Evolutionary conservation across 1,139 yeast species (phyloP).

Genomic region (Debaryomycetaceae sp.): DNA sequence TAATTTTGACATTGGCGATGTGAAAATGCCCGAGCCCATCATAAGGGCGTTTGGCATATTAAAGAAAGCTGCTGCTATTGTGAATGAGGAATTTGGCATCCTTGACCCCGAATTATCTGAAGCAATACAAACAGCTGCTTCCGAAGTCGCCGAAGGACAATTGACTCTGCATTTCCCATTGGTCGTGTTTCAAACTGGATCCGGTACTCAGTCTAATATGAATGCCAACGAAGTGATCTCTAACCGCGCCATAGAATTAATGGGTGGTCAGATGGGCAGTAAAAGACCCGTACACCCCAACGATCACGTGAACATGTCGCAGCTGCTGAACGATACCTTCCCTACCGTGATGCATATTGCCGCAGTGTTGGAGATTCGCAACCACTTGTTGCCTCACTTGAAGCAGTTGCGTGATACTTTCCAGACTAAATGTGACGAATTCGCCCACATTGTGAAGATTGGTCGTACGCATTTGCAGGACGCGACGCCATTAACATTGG

Average conservation of each 20-base stretch:
- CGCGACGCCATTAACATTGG: slow-evolving; percentile 96
- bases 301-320: slow-evolving; percentile 98
- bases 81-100: slow-evolving; percentile 73
- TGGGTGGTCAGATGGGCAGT: slow-evolving; percentile 89
- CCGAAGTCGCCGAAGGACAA: slow-evolving; percentile 90
- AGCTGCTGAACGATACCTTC: slow-evolving; percentile 96
- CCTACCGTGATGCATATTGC: slow-evolving; percentile 99
- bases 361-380: slow-evolving; percentile 83
- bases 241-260: slow-evolving; percentile 92
- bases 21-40: slow-evolving; percentile 86
- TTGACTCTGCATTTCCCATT: slow-evolving; percentile 92
- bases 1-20: slow-evolving; percentile 97
- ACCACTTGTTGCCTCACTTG: slow-evolving; percentile 74
- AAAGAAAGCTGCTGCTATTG: slow-evolving; percentile 93
- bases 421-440: slow-evolving; percentile 74
- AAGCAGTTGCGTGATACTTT: slow-evolving; percentile 73
- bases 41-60: slow-evolving; percentile 88
- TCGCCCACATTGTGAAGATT: slow-evolving; percentile 84
- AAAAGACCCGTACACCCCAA: slow-evolving; percentile 96
- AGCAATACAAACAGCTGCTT: slow-evolving; percentile 91
- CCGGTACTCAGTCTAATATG: slow-evolving; percentile 98
- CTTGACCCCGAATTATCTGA: slow-evolving; percentile 78
- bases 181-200: slow-evolving; percentile 97
- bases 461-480: slow-evolving; percentile 99
- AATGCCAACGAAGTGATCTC: slow-evolving; percentile 98